phyloP scores from a whole-genome alignment of 2,329 filamentous ascomycete species.

The Claviceps paspali region DNA sequence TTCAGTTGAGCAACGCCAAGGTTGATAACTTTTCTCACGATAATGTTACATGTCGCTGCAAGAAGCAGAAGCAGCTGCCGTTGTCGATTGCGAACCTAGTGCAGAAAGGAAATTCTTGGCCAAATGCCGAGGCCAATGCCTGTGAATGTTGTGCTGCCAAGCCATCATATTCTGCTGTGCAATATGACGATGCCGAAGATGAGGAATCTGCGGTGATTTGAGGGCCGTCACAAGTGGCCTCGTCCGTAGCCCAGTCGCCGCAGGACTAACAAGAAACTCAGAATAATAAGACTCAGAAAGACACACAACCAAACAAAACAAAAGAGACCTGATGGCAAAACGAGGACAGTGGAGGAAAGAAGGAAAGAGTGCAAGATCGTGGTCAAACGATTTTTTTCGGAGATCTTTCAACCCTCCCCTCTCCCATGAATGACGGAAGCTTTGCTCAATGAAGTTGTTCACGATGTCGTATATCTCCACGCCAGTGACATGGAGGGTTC shows the following conservation, averaged over 20 bases:
- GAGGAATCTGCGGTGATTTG: constrained; percentile 24
- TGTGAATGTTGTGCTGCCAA: constrained; percentile 21
- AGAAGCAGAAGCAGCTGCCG: constrained; percentile 15
- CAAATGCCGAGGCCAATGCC: constrained; percentile 18
- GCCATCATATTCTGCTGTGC: constrained; percentile 23
- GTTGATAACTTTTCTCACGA: constrained; percentile 10
- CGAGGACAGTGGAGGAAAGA: neutral
- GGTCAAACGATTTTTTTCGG: neutral
- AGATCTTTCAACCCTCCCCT: neutral
- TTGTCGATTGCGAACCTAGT: constrained; percentile 18
- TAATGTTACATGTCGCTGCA: constrained; percentile 17
- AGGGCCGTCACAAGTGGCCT: constrained; percentile 23
- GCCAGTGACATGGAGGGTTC: neutral
- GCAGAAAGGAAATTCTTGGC: constrained; percentile 18
- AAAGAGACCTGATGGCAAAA: constrained; percentile 1
- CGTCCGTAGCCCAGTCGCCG: constrained; percentile 20
- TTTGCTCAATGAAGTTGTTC: neutral
- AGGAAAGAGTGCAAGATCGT: neutral
- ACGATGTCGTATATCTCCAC: neutral
- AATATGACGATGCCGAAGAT: constrained; percentile 23
- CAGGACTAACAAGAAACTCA: constrained; percentile 16
- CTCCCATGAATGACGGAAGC: neutral
- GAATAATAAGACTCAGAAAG: constrained; percentile 16
- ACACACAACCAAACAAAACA: constrained; percentile 7
- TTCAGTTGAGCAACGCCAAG: constrained; percentile 13